Base-by-base conservation (phyloP, 2,329 filamentous ascomycete species). In the Teratosphaeria gauchensis region DNA sequence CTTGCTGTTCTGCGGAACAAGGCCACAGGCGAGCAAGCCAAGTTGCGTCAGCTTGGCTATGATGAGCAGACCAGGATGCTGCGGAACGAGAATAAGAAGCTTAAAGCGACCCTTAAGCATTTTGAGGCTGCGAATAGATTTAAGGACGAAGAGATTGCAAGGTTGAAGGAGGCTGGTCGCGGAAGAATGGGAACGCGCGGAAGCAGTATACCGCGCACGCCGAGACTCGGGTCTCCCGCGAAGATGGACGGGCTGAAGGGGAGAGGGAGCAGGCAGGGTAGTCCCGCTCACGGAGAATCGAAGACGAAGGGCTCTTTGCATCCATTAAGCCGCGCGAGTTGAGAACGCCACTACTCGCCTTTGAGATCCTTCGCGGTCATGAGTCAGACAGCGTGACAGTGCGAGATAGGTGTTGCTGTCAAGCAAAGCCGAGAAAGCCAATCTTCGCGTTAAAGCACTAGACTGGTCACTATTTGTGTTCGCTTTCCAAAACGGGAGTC, bases 141-240 rank as follows among this genome's bases (percentile, higher is more conserved):
- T 3, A 66, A 68, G 54, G 72, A 72, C 30, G 72, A 73, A 58
- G 72, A 75, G 58, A 65, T 73, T 30, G 58, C 62, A 28, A 60
- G 63, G 51, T 57, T 74, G 56, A 70, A 70, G 57, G 69, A 71
- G 60, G 62, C 65, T 16, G 64, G 65, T 30, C 60, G 70, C 57
- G 67, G 72, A 7, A 56, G 71, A 21, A 70, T 72, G 60, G 68
- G 68, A 1, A 75, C 73, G 3, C 67, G 73, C 53, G 69, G 67
- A 8, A 66, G 63, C 14, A 73, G 71, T 62, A 69, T 73, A 32
- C 73, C 73, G 1, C 60, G 72, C 21, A 72, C 67, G 59, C 73
- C 73, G 4, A 57, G 71, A 12, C 32, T 73, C 51, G 67, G 66
- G 0, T 68, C 64, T 58, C 68, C 68, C 32, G 66, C 71, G 63